Base-by-base conservation (phyloP, 2,329 filamentous ascomycete genomes). In the Penicillium thymicola region DNA sequence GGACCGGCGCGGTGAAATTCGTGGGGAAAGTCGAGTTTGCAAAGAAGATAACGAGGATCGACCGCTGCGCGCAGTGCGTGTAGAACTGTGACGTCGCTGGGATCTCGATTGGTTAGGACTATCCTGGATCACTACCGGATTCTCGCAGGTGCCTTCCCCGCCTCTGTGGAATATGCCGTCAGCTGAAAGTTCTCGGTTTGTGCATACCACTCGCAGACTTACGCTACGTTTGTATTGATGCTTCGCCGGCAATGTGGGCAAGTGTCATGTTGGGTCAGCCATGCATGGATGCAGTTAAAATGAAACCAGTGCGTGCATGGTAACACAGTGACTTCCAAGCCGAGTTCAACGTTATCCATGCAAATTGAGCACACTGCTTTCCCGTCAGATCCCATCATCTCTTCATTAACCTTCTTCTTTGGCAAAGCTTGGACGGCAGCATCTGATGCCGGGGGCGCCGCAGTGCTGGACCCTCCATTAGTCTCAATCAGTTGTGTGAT, bases 221-320 rank as follows among this genome's bases (percentile, higher is more conserved):
- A 68, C 66, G 60, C 51, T 59, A 58, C 56, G 58, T 54, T 57
- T 40, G 58, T 52, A 53, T 65, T 65, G 32, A 78, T 77, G 30
- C 72, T 67, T 43, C 72, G 72, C 40, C 78, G 73, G 53, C 78
- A 80, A 59, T 80, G 78, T 5, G 93, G 93, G 67, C 93, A 97
- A 0, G 92, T 96, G 67, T 97, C 92, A 73, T 97, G 92, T 73
- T 96, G 89, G 66, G 83, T 85, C 50, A 97, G 77, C 93, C 93
- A 97, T 48, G 89, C 80, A 25, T 85, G 82, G 34, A 94, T 89
- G 67, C 93, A 97, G 27, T 84, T 79, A 56, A 87, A 87, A 68
- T 97, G 93, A 72, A 96, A 97, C 90, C 91, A 96, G 70, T 99
- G 94, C 57, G 85, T 88, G 75, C 94, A 99, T 0, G 92, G 92